These are phyloP conservation scores for Athelia sp. DNA, from an alignment of 1,284 basidiomycete species.

Conservation along the genomic window DNA sequence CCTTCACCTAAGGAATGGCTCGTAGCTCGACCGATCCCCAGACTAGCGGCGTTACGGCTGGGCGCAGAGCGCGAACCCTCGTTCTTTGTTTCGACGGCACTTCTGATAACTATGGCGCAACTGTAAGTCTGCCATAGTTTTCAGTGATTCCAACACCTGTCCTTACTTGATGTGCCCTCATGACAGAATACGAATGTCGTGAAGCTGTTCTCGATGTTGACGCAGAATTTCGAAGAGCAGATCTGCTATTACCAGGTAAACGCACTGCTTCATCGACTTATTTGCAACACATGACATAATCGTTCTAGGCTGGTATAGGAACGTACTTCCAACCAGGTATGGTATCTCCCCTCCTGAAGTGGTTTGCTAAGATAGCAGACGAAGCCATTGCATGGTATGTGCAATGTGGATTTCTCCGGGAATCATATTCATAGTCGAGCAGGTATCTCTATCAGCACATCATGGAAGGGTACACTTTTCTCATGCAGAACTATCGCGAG, in stretches of 20 bases:
- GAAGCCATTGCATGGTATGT: constrained; percentile 56
- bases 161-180: neutral
- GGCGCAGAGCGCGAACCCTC: constrained; percentile 31
- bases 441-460: constrained; percentile 63
- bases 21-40: too few species aligned
- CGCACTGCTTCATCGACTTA: too few species aligned
- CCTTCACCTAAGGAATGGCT: too few species aligned
- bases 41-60: too few species aligned
- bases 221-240: constrained; percentile 55
- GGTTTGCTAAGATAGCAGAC: constrained; percentile 49
- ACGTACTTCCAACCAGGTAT: constrained; percentile 55
- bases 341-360: constrained; percentile 44
- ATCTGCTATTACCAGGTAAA: constrained; percentile 66
- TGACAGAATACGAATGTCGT: constrained; percentile 67
- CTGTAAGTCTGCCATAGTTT: constrained; percentile 17
- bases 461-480: constrained; percentile 57
- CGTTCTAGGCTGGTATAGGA: constrained; percentile 24
- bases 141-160: neutral
- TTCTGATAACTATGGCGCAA: constrained; percentile 37
- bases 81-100: constrained; percentile 68
- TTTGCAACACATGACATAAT: too few species aligned
- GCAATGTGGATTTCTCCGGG: neutral
- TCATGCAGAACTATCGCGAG: constrained; percentile 59
- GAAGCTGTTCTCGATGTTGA: constrained; percentile 57
- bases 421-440: neutral